These are phyloP conservation scores for Graphiopsis chlorocephala DNA, from an alignment of 2,329 filamentous ascomycete genomes.

Conservation along the genomic window DNA sequence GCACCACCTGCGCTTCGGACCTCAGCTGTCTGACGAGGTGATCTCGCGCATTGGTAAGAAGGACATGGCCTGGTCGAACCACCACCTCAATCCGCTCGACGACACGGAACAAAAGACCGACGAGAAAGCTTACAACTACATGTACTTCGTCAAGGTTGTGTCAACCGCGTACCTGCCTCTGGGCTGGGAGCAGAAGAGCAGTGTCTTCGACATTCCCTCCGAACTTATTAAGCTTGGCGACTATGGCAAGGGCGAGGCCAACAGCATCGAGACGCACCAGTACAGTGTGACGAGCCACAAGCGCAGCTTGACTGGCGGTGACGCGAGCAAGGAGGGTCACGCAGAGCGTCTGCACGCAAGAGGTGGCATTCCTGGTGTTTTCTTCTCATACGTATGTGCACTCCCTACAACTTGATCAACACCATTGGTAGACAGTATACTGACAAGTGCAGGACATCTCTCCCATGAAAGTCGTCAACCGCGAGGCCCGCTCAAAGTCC, in stretches of 20 bases:
- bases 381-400: slow-evolving; percentile 88
- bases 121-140: slow-evolving; percentile 88
- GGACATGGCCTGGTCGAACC: slow-evolving; percentile 71
- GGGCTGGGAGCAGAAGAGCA: slow-evolving; percentile 70
- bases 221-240: slow-evolving; percentile 63
- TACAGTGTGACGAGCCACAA: slow-evolving; percentile 98
- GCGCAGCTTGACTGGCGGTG: slow-evolving; percentile 78
- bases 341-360: slow-evolving; percentile 85
- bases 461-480: slow-evolving; percentile 99
- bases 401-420: background rate
- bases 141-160: slow-evolving; percentile 99
- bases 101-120: slow-evolving; percentile 70
- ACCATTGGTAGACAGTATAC: background rate
- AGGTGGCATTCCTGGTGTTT: slow-evolving; percentile 93
- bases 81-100: slow-evolving; percentile 91
- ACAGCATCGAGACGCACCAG: slow-evolving; percentile 94
- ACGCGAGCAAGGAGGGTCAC: slow-evolving; percentile 82
- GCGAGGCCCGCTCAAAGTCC: slow-evolving; percentile 82
- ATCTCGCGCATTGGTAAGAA: slow-evolving; percentile 61
- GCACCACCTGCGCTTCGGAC: slow-evolving; percentile 88
- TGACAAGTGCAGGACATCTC: slow-evolving; percentile 68
- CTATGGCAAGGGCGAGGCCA: slow-evolving; percentile 64
- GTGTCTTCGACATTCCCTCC: slow-evolving; percentile 34
- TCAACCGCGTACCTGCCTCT: slow-evolving; percentile 91
- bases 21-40: slow-evolving; percentile 75